A percentile compares a stretch with the other conserved stretches of the same genome.
Evolutionary conservation across 495 filamentous ascomycete species (phyloP).

Genomic region (Aspergillus funiculosus): DNA sequence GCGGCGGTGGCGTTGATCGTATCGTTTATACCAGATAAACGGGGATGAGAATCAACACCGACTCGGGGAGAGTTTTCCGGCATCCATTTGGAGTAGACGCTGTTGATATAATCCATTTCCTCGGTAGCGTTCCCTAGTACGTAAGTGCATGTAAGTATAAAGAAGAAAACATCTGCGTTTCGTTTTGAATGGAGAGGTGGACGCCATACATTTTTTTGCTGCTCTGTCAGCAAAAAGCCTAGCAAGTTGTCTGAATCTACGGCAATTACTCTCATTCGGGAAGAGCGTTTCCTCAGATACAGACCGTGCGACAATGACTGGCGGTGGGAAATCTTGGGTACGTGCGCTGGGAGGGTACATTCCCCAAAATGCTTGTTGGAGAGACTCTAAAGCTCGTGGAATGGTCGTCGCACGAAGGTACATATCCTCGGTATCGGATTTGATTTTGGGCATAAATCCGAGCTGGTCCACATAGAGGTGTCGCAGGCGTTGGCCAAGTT

Average conservation of each 20-base stretch:
- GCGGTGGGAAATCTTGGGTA: slow-evolving; percentile 56
- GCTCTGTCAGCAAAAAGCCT: slow-evolving; percentile 76
- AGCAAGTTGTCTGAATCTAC: slow-evolving; percentile 73
- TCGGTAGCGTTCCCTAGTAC: slow-evolving; percentile 61
- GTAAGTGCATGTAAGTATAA: background rate
- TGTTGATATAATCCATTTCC: slow-evolving; percentile 82
- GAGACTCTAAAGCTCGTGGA: slow-evolving; percentile 75
- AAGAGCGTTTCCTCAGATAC: slow-evolving; percentile 83
- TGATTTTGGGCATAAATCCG: slow-evolving; percentile 67
- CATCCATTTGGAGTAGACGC: slow-evolving; percentile 75
- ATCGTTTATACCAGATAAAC: slow-evolving; percentile 87
- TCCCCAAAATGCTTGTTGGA: slow-evolving; percentile 85
- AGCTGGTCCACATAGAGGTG: slow-evolving; percentile 86
- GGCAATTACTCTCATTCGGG: slow-evolving; percentile 83
- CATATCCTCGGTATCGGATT: slow-evolving; percentile 60
- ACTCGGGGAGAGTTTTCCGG: slow-evolving; percentile 59
- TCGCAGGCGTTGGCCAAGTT: slow-evolving; percentile 71
- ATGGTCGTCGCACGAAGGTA: slow-evolving; percentile 85
- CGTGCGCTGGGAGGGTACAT: slow-evolving; percentile 75
- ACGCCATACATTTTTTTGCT: slow-evolving; percentile 65
- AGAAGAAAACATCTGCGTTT: background rate
- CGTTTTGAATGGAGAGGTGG: background rate
- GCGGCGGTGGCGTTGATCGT: slow-evolving; percentile 84
- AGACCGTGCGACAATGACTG: slow-evolving; percentile 67
- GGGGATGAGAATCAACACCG: slow-evolving; percentile 76